Conservation (phyloP, 2,329 filamentous ascomycete species). For the Stachybotrys chartarum region DNA sequence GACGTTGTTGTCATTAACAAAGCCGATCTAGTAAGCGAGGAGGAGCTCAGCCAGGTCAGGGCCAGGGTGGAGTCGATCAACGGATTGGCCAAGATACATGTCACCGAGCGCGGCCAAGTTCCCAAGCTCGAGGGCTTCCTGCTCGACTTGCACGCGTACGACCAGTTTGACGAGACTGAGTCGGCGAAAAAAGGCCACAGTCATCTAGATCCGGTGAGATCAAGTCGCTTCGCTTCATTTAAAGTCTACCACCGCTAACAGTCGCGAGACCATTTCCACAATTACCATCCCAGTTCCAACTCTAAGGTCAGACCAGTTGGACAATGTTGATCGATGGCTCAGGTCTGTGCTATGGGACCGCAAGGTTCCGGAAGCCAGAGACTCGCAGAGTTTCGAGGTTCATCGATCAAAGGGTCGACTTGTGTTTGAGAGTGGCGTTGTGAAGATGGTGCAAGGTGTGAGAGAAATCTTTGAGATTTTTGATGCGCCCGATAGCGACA, state of each 20-base stretch:
- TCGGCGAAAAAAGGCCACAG: slow-evolving; percentile 74
- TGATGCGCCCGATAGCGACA: slow-evolving; percentile 41
- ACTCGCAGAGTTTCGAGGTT: slow-evolving; percentile 57
- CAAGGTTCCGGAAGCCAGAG: slow-evolving; percentile 42
- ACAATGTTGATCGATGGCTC: slow-evolving; percentile 71
- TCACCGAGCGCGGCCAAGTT: slow-evolving; percentile 73
- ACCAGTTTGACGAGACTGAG: slow-evolving; percentile 68
- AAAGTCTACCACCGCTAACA: neutral
- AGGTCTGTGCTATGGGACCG: slow-evolving; percentile 79
- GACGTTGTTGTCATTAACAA: slow-evolving; percentile 96
- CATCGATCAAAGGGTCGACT: slow-evolving; percentile 84
- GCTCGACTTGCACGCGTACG: slow-evolving; percentile 88
- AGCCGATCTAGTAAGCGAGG: slow-evolving; percentile 67
- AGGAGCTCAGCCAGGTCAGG: slow-evolving; percentile 63
- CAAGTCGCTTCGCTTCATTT: slow-evolving; percentile 2
- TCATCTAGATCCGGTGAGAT: slow-evolving; percentile 75
- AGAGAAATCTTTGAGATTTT: slow-evolving; percentile 89
- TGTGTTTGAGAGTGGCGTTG: slow-evolving; percentile 52
- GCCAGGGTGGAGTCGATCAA: slow-evolving; percentile 80
- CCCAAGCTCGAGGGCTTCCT: slow-evolving; percentile 79
- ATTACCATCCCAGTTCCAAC: slow-evolving; percentile 61
- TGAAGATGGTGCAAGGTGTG: slow-evolving; percentile 83
- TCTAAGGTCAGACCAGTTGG: slow-evolving; percentile 50
- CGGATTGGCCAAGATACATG: slow-evolving; percentile 73
- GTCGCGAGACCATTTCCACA: slow-evolving; percentile 72